Base-by-base conservation (phyloP, 257 asterid genomes). In the Echium plantagineum region DNA sequence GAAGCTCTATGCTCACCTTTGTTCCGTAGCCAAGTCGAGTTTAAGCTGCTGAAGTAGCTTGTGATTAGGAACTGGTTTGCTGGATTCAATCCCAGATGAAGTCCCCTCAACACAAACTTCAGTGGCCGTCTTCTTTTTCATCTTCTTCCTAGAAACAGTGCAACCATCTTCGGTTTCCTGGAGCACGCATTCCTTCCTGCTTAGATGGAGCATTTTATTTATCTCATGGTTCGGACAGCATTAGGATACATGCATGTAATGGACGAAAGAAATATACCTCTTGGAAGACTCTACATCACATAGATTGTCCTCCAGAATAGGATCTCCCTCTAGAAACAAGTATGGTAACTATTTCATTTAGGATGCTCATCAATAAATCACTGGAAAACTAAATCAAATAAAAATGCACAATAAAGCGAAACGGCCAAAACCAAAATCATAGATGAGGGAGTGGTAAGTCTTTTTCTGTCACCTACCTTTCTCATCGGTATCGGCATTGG, bases 141-240 rank as follows among this genome's bases (percentile, higher is more conserved):
- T 87, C 86, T 90, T 90, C 81, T 83, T 85, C 74, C 85, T 83
- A 8, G 96, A 74, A 58, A 86, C 91, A 74, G 71, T 74, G 77
- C 94, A 74, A 70, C 90, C 82, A 13, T 93, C 84, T 71, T 86
- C 95, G 9, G 80, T 78, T 77, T 91, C 96, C 3, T 83, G 69
- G 28, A 94, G 71, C 83, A 82, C 70, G 28, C 96, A 77, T 72
- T 93, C 88, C 38, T 95, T 71, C 86, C 98, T 91, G 87, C 65
- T 64, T 52, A 54, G 32, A 51, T 60, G 22, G 10, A 47, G 19
- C 38, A 59, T n/a, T 4, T 0, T 46, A 46, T 55, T 62, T 15
- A 15, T 58, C 24, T 24, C 42, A 32, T 32, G 42, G 42, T 32
- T 32, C 42, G 9, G 42, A 32, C 1, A 32, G 42, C 7, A 32